These are phyloP conservation scores for Dalechampia spathulata DNA, from an alignment of 441 rosid genomes.

Conservation along the genomic window DNA sequence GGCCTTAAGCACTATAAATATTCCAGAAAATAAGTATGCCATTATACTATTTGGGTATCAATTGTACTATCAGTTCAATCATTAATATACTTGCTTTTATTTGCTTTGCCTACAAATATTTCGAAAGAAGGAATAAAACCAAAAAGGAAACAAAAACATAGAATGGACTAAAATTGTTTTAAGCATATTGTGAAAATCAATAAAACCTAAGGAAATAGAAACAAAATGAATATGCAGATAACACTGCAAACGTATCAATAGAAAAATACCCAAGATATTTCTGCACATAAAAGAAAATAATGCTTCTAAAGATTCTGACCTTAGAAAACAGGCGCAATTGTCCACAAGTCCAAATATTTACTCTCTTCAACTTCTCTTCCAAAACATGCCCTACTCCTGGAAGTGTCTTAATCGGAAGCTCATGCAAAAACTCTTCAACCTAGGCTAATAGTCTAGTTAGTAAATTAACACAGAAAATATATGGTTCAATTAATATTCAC, in stretches of 20 bases:
- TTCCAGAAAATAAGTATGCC: too few species aligned
- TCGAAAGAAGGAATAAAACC: too few species aligned
- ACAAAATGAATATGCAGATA: background rate
- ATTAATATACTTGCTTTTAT: too few species aligned
- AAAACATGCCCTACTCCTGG: conserved; percentile 88
- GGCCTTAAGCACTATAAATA: too few species aligned
- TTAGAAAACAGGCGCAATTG: conserved; percentile 67
- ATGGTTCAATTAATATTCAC: background rate
- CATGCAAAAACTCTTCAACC: conserved; percentile 67
- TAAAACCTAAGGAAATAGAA: too few species aligned
- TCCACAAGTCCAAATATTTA: conserved; percentile 65
- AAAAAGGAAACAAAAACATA: too few species aligned
- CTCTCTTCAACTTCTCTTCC: conserved; percentile 68
- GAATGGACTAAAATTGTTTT: too few species aligned
- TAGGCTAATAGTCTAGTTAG: conserved; percentile 22
- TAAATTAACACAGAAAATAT: background rate
- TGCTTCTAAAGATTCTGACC: conserved; percentile 31
- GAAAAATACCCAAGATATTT: conserved; percentile 7
- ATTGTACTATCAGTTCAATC: too few species aligned
- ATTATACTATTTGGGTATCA: too few species aligned
- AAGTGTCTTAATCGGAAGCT: conserved; percentile 71
- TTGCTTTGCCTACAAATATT: too few species aligned
- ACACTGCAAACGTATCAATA: conserved; percentile 8
- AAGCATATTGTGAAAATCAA: too few species aligned
- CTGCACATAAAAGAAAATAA: conserved; percentile 2